phyloP scores from a whole-genome alignment of 2,329 filamentous ascomycete genomes.

The Graphilbum fragrans region DNA sequence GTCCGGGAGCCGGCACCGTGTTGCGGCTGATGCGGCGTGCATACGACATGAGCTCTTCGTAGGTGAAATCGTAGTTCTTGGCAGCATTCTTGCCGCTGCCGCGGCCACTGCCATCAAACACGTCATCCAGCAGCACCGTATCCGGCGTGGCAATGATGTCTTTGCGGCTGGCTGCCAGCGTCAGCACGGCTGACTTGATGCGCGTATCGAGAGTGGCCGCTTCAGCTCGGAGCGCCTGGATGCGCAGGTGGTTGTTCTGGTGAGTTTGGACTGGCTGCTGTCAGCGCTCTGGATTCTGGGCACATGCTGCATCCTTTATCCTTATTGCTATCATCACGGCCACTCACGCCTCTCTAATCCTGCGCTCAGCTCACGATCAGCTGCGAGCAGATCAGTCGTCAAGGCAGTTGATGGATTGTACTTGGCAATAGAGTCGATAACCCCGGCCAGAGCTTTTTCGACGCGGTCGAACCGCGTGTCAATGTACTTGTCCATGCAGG shows the following conservation, averaged over 20 bases:
- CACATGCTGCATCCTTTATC: too few relatives aligned
- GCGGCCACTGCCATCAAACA: constrained; percentile 14
- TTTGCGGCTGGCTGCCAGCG: constrained; percentile 60
- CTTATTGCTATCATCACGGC: neutral
- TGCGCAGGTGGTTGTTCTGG: constrained; percentile 60
- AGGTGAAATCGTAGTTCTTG: constrained; percentile 43
- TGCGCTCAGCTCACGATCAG: constrained; percentile 54
- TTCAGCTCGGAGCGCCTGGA: constrained; percentile 55
- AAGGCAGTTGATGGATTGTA: constrained; percentile 63
- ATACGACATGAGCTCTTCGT: constrained; percentile 64
- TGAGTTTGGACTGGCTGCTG: constrained; percentile 51
- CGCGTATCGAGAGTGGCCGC: constrained; percentile 56
- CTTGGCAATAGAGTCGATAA: constrained; percentile 71
- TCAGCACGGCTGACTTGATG: constrained; percentile 57
- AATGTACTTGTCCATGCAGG: constrained; percentile 52
- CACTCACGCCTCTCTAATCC: constrained; percentile 52
- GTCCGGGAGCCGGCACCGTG: constrained; percentile 55
- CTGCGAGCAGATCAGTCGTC: constrained; percentile 56
- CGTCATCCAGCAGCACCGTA: constrained; percentile 37
- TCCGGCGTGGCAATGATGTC: constrained; percentile 55
- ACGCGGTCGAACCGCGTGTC: constrained; percentile 53
- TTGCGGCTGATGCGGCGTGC: constrained; percentile 71
- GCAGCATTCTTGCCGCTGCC: neutral
- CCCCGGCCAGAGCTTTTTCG: constrained; percentile 51
- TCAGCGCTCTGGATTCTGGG: constrained; percentile 47